Percentiles rank a stretch among this genome's conserved stretches.
phyloP scores from a whole-genome alignment of 1,284 basidiomycete species.

The Ceratobasidium sp. region DNA sequence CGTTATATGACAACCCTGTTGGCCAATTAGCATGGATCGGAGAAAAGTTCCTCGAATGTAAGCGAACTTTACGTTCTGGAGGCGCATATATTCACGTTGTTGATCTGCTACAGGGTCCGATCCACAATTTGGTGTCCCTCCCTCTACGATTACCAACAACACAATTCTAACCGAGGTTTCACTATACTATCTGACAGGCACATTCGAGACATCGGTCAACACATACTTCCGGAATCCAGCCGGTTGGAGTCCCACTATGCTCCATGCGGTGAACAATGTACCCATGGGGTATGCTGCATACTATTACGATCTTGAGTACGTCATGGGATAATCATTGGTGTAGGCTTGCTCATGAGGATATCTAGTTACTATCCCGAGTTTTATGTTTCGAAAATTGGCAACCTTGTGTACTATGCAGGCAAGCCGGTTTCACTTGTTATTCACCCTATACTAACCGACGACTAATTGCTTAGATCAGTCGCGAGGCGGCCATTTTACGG shows the following conservation, averaged over 20 bases:
- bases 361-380: conserved; percentile 20
- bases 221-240: background rate
- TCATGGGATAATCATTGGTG: background rate
- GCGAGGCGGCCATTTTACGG: conserved; percentile 3
- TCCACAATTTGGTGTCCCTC: background rate
- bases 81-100: no score
- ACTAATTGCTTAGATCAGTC: background rate
- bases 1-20: conserved; percentile 39
- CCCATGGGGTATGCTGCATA: background rate
- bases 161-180: conserved; percentile 39
- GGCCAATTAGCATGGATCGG: conserved; percentile 40
- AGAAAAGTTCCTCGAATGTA: conserved; percentile 38
- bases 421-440: background rate
- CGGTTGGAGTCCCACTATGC: background rate
- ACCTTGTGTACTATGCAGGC: conserved; percentile 17
- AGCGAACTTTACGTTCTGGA: background rate
- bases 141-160: conserved; percentile 15
- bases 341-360: no score
- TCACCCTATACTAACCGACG: background rate
- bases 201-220: conserved; percentile 36
- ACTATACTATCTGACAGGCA: conserved; percentile 38
- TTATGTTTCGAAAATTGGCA: background rate
- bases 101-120: background rate
- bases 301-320: conserved; percentile 3
- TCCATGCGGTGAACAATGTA: background rate